Percentiles rank a stretch among this genome's conserved stretches.
Conservation (phyloP, 2,329 filamentous ascomycete genomes). For the Cytospora piceicola region DNA sequence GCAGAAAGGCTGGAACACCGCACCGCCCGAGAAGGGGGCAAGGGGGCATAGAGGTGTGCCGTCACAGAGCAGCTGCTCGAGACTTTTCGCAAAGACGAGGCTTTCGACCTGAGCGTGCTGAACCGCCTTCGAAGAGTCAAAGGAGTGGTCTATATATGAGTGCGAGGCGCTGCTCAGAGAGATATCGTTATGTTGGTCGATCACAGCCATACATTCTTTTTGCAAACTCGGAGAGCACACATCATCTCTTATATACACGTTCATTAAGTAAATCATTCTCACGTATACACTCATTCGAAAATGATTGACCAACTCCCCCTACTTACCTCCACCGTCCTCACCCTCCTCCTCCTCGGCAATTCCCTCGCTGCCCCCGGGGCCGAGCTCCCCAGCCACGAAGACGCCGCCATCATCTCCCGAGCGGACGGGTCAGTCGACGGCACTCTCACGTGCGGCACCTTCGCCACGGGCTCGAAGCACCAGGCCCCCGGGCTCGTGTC, state of each 20-base stretch:
- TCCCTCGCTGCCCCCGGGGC: not conserved
- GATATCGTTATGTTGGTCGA: too few relatives aligned
- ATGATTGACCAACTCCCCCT: not conserved
- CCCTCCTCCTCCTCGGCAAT: slow-evolving; percentile 2
- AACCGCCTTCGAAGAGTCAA: too few relatives aligned
- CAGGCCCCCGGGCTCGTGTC: slow-evolving; percentile 4
- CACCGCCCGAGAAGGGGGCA: too few relatives aligned
- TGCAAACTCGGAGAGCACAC: too few relatives aligned
- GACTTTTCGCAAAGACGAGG: too few relatives aligned
- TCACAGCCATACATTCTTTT: not conserved
- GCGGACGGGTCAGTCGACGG: slow-evolving; percentile 21
- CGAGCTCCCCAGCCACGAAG: not conserved
- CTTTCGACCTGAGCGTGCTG: not conserved
- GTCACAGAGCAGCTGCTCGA: not conserved
- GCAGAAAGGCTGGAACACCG: not conserved
- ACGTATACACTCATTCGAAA: not conserved
- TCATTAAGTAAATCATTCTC: not conserved
- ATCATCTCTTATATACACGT: not conserved
- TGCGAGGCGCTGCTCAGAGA: not conserved
- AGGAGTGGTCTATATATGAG: not conserved
- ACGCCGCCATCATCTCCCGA: not conserved
- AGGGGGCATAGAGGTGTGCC: too few relatives aligned
- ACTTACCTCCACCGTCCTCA: not conserved
- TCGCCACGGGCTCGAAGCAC: slow-evolving; percentile 12
- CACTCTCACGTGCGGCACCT: slow-evolving; percentile 22